Evolutionary conservation across 345 rosid species (phyloP), one percentile per base, ranked within the genome.

Genomic region (Theobroma cacao): DNA sequence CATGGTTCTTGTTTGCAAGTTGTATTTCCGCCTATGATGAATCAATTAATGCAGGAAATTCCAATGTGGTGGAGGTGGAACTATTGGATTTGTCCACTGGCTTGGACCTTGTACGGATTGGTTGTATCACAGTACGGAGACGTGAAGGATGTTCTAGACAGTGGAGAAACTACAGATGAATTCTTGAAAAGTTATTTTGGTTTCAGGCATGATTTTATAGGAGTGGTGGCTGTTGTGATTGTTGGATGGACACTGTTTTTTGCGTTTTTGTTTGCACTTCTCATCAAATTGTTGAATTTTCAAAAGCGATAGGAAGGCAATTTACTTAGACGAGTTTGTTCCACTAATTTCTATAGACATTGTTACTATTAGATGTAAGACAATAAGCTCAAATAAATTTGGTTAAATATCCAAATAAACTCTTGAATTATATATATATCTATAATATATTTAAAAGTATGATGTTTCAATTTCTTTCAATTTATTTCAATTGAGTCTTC

Each of bases 31-130:
- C 13, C 18, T 63, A 7, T n/a, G 14, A 47, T 31, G 28, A 70
- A 72, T 34, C 11, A 34, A 53, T 58, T 56, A n/a, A 41, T 62
- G 55, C 91, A 86, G 88, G 75, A 74, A 22, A 88, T 88, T 73
- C 91, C 87, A 0, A 22, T 64, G 4, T 88, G 87, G 91, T 88
- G 91, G 91, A 81, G 80, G 11, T 88, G 91, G 91, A 86, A 85
- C 72, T 88, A 88, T 78, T 86, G 91, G 91, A 34, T 55, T 3
- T 81, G 89, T 33, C 89, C 91, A 0, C 50, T 82, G 30, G 70
- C 91, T 11, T 86, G 88, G 89, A 85, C 91, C 43, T 9, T 85
- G 69, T 83, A 88, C n/a, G 91, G 91, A 48, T 41, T 88, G 75
- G 30, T 80, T 70, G 81, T 41, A 63, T 85, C 91, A 40, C 90